Base-by-base conservation (phyloP, 1,284 basidiomycete genomes). In the Irpex sp. region DNA sequence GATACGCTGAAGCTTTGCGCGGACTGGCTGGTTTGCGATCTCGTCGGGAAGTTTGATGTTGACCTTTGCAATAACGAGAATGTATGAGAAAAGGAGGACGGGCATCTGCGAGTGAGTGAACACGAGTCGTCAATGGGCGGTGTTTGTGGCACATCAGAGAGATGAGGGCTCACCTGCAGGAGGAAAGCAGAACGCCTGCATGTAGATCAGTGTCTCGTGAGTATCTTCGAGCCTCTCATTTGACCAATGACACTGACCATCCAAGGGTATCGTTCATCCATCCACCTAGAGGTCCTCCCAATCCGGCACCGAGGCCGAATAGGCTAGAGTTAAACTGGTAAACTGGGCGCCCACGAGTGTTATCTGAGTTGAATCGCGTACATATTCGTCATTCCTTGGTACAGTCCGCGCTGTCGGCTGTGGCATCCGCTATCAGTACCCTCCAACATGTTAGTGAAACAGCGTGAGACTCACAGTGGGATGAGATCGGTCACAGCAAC, bases 231-330 rank as follows among this genome's bases (percentile, higher is more conserved):
- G 38, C 9, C 5, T 49, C 19, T n/a, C 19, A 34, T 8, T 17
- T 52, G 34, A 57, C 57, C 60, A 49, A 56, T 66, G 19, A 75
- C 88, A 66, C 71, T 31, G 31, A 92, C 94, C 94, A 96, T 71
- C 92, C 93, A 70, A 93, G 85, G 17, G 71, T 81, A 74, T 96
- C 94, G 71, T 91, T 90, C 68, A 94, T 82, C 85, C 90, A 92
- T 31, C 94, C 94, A 49, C 94, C 94, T 6, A 96, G 68, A n/a
- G 94, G 94, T 19, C 93, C 94, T 56, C 94, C 94, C n/a, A 95
- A 78, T 48, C 89, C 92, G 57, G 90, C 85, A 66, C 91, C 91
- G 64, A 92, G 75, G 59, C 91, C 92, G 71, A 85, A 92, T 64
- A 92, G 75, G 72, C 91, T 92, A 71, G 58, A 13, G 59, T 48